Conservation (phyloP, 2,329 filamentous ascomycete genomes). For the Diatrype stigma region DNA sequence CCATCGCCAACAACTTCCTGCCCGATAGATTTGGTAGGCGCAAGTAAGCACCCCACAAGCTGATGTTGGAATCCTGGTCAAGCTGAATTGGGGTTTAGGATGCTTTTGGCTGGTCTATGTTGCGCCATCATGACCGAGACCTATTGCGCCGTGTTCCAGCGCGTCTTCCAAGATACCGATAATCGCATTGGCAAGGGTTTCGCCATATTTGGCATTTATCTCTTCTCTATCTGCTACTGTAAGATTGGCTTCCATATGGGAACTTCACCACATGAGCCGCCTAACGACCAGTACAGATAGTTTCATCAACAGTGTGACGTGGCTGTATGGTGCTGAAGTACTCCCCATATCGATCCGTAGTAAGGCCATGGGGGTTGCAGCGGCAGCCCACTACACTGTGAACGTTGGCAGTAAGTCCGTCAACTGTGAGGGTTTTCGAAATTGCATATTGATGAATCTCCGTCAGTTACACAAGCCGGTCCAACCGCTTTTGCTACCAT, state of each 20-base stretch:
- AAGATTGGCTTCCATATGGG: constrained; percentile 4
- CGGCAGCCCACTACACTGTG: constrained; percentile 47
- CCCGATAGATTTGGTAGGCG: constrained; percentile 53
- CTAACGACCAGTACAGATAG: constrained; percentile 17
- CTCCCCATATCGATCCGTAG: constrained; percentile 45
- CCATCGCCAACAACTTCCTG: constrained; percentile 44
- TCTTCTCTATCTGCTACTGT: constrained; percentile 48
- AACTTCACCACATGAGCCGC: no score
- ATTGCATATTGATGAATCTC: neutral
- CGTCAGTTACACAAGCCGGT: constrained; percentile 42
- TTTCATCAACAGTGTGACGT: constrained; percentile 47
- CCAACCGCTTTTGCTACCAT: constrained; percentile 51
- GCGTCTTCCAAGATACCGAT: constrained; percentile 47
- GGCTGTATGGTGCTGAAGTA: constrained; percentile 49
- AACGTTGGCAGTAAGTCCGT: constrained; percentile 33
- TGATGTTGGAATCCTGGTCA: no score
- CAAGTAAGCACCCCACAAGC: constrained; percentile 29
- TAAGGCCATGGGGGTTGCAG: constrained; percentile 49
- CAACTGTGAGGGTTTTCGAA: constrained; percentile 14
- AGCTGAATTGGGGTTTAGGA: constrained; percentile 28
- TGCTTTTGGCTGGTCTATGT: constrained; percentile 47
- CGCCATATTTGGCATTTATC: constrained; percentile 51
- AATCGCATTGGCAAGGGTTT: constrained; percentile 53
- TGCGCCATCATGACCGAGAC: constrained; percentile 51
- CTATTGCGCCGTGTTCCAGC: constrained; percentile 54